Evolutionary conservation across 805 yeast genomes (phyloP).

Genomic region (Yarrowia hollandica): DNA sequence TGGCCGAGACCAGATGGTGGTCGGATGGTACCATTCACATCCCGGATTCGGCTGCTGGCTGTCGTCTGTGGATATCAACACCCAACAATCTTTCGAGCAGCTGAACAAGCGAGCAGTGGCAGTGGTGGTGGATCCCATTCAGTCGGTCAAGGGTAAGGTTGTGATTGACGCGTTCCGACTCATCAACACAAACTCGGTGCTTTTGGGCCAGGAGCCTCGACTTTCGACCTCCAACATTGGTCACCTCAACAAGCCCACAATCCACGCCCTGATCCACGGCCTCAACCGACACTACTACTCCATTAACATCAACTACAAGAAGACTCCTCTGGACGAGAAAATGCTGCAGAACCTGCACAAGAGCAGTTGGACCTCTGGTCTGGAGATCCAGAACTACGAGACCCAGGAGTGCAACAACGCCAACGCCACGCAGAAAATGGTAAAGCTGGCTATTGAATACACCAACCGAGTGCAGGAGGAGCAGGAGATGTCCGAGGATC

Average conservation of each 20-base stretch:
- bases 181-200: conserved; percentile 79
- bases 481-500: conserved; percentile 81
- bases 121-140: conserved; percentile 97
- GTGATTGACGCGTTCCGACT: conserved; percentile 98
- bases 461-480: conserved; percentile 91
- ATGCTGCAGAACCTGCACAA: conserved; percentile 94
- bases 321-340: conserved; percentile 86
- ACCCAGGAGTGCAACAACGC: conserved; percentile 74
- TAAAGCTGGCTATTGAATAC: conserved; percentile 84
- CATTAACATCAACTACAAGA: conserved; percentile 88
- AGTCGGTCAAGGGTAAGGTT: conserved; percentile 97
- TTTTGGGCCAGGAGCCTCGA: conserved; percentile 97
- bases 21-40: conserved; percentile 99
- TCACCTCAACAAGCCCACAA: conserved; percentile 90
- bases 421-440: conserved; percentile 73
- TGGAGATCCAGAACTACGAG: conserved; percentile 72
- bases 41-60: conserved; percentile 99
- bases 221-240: conserved; percentile 97
- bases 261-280: conserved; percentile 96
- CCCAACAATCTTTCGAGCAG: conserved; percentile 97
- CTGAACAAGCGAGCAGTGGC: conserved; percentile 95
- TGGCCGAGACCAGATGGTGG: conserved; percentile 99
- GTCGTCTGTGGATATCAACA: conserved; percentile 94
- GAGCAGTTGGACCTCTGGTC: conserved; percentile 92
- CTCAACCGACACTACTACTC: conserved; percentile 96